phyloP scores from a whole-genome alignment of 2,329 filamentous ascomycete genomes.

The Verticillium tricorpus region DNA sequence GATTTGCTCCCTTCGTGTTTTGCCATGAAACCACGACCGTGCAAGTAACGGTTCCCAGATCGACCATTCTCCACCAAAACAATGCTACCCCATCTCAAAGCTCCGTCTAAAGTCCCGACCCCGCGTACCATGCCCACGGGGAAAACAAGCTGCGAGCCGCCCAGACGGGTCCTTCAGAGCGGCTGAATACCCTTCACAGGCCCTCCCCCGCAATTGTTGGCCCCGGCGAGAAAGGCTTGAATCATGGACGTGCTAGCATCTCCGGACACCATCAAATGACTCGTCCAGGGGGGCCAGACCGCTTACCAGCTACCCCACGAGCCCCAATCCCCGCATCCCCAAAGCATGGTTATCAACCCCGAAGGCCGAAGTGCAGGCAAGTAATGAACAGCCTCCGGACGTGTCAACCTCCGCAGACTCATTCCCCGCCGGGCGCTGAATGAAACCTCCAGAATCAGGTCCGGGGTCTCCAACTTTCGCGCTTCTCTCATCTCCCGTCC shows the following conservation, averaged over 20 bases:
- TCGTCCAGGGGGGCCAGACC: not conserved
- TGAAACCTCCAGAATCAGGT: not conserved
- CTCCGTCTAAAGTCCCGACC: no score
- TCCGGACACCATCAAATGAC: not conserved
- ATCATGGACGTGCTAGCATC: not conserved
- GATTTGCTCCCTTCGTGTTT: no score
- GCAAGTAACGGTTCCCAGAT: no score
- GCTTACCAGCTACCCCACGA: not conserved
- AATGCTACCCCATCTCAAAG: no score
- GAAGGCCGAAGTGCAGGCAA: not conserved
- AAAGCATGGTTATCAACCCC: not conserved
- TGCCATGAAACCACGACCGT: no score
- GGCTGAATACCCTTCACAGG: not conserved
- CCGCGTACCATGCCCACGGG: not conserved
- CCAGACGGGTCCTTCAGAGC: no score
- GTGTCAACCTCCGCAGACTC: not conserved
- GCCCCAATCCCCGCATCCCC: not conserved
- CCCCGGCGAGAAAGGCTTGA: not conserved
- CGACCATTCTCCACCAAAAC: no score
- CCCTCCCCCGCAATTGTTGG: not conserved
- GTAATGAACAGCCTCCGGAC: not conserved
- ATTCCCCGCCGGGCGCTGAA: not conserved
- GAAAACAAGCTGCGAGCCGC: not conserved
- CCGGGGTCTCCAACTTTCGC: not conserved
- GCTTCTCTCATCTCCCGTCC: not conserved